Base-by-base conservation (phyloP, 257 asterid species). In the Paulownia fortunei region DNA sequence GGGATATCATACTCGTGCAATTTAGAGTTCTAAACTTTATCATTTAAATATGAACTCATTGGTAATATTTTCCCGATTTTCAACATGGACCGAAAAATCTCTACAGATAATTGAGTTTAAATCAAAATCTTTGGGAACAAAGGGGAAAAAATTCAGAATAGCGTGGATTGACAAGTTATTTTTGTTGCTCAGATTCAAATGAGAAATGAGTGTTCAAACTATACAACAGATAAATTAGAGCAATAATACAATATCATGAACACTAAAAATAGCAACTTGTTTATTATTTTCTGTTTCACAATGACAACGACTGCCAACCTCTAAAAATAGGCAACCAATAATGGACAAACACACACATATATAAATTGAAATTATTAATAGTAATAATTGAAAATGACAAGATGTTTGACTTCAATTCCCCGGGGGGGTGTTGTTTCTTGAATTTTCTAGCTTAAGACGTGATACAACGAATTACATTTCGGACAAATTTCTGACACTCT, bases 351-450 rank as follows among this genome's bases (percentile, higher is more conserved):
- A 39, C 59, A 62, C 1, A 58, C 5, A 58, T 19, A 9, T 19
- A 24, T 26, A 62, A 11, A 46, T 21, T 19, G 8, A 63, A 41
- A 34, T 72, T 54, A 61, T 5, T 56, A 32, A 18, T 9, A 58
- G 56, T 66, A 69, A 67, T 41, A 47, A 46, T 26, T 63, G 89
- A 86, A 77, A 83, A 81, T 74, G 87, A 86, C 89, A 80, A 27
- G 63, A 70, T 42, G 5, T 78, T 83, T 83, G 89, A 86, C 87
- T 81, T 85, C 24, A 1, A 36, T 16, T 30, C 19, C 42, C 0
- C 26, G 18, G 18, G 70, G 73, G 16, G 23, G 34, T 42, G 63
- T 24, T 77, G 64, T 76, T 61, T 63, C 69, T 63, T 84, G 41
- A 62, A 49, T 46, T 81, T 74, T 63, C 56, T 59, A 63, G 41